Evolutionary conservation across 148 eudicot genomes (phyloP), one percentile per base, ranked within the genome.

Genomic region (Camellia japonica): DNA sequence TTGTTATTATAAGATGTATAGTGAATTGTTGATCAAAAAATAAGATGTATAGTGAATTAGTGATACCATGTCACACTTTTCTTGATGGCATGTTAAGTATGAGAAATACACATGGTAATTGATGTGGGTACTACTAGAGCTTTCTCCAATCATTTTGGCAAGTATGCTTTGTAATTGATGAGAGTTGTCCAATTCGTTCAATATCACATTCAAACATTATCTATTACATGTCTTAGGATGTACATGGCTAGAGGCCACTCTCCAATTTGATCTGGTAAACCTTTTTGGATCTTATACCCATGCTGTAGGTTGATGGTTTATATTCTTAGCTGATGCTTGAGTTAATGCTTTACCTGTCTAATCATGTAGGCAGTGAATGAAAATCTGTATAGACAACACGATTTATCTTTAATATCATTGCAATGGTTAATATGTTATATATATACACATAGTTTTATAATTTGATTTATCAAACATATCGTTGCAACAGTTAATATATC

Each of bases 151-250:
- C 46, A 6, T 38, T 64, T 67, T 67, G 16, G 44, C 71, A 38
- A 41, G 18, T 13, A 18, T 18, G 56, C 38, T 71, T 71, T 71
- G 74, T 56, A 75, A 55, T 75, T 75, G 55, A 56, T 19, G 56
- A 38, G 41, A 73, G n/a, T 61, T 61, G 42, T 61, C 58, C 13
- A 71, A 46, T 71, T 60, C 14, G 5, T 52, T 54, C 62, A 1
- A 7, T 52, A 52, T 54, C 6, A 55, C 23, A 3, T 55, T 71
- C 42, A 19, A 23, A 8, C 14, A 71, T 23, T 73, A 9, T 6
- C 20, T 56, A 1, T 73, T 55, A 15, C 7, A 73, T 55, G 64
- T 56, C 23, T 16, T 56, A 38, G 44, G 44, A 73, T 6, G 41
- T 55, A 43, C 47, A 56, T 73, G 19, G 3, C 1, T 14, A 20